Evolutionary conservation across 225 moss, liverwort and hornwort species (phyloP).

Genomic region (Takakia lepidozioides): DNA sequence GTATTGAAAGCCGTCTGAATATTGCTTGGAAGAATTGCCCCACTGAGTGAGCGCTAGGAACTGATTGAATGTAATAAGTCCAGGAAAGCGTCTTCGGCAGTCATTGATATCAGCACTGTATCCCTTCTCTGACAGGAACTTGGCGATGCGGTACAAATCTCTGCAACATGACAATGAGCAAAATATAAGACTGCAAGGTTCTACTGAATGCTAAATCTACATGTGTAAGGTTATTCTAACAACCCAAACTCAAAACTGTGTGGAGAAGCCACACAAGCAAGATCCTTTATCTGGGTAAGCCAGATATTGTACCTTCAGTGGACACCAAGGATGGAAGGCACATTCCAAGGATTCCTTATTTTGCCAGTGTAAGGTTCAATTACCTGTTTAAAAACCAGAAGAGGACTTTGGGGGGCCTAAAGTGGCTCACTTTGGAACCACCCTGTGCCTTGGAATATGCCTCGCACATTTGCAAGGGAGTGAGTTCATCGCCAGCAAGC

Average conservation of each 20-base stretch:
- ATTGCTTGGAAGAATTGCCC: constrained; percentile 30
- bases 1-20: constrained; percentile 36
- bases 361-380: background rate
- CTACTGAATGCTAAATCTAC: too few relatives aligned
- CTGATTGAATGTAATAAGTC: constrained; percentile 35
- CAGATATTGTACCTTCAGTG: too few relatives aligned
- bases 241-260: too few relatives aligned
- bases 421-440: constrained; percentile 38
- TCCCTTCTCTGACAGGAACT: constrained; percentile 42
- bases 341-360: too few relatives aligned
- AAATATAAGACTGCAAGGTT: too few relatives aligned
- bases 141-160: constrained; percentile 47
- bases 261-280: too few relatives aligned
- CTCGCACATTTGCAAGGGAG: constrained; percentile 45
- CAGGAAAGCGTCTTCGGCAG: constrained; percentile 33
- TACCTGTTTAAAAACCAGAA: constrained; percentile 57
- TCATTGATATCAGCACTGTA: constrained; percentile 31
- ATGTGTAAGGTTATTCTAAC: too few relatives aligned
- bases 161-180: constrained; percentile 22
- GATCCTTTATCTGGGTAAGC: too few relatives aligned
- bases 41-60: constrained; percentile 40
- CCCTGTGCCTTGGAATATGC: constrained; percentile 36
- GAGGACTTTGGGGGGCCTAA: constrained; percentile 50
- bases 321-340: too few relatives aligned
- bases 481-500: constrained; percentile 55